These are phyloP conservation scores for Aspergillus alliaceus DNA, from an alignment of 2,329 filamentous ascomycete genomes.

Conservation along the genomic window DNA sequence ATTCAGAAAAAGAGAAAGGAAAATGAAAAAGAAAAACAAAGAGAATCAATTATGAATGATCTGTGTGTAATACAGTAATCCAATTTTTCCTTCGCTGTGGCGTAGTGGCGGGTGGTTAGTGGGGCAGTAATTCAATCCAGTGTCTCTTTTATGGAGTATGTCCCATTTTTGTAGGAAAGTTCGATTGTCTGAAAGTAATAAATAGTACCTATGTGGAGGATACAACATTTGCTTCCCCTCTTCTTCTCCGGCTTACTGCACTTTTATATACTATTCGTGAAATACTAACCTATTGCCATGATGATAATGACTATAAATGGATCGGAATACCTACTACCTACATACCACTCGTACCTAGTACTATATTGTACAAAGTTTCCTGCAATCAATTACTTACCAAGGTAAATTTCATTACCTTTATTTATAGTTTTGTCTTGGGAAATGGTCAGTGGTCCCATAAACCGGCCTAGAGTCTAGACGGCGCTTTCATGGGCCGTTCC, in stretches of 20 bases:
- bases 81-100: background rate
- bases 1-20: background rate
- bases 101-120: constrained; percentile 1
- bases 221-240: too few relatives aligned
- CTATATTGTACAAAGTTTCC: background rate
- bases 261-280: too few relatives aligned
- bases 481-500: constrained; percentile 1
- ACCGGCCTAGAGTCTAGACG: constrained; percentile 10
- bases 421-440: background rate
- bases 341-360: background rate
- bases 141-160: too few relatives aligned
- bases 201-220: too few relatives aligned
- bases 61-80: too few relatives aligned
- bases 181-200: too few relatives aligned
- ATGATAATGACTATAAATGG: background rate
- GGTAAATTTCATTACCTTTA: background rate
- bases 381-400: background rate
- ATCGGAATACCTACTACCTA: background rate
- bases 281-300: too few relatives aligned
- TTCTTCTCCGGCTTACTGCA: too few relatives aligned
- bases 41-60: too few relatives aligned
- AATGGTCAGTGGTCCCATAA: background rate
- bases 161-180: too few relatives aligned
- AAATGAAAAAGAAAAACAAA: too few relatives aligned
- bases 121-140: background rate